Percentiles rank a stretch among this genome's conserved stretches.
Conservation (phyloP, 176 grass and related monocot genomes). For the Elymus sibiricus region DNA sequence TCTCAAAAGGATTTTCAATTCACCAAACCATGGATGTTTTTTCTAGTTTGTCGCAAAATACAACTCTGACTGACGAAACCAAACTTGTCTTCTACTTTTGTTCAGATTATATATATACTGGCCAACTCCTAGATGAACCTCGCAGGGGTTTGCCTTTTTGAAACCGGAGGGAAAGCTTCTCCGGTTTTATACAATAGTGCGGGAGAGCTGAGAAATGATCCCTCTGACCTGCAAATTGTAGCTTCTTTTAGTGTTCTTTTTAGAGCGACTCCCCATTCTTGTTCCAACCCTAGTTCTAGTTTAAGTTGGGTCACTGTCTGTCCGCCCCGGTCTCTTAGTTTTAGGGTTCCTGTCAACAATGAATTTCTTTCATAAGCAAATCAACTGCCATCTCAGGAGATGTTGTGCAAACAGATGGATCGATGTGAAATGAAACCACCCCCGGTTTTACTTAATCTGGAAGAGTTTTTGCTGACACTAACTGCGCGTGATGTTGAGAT, state of each 20-base stretch:
- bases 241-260: not conserved
- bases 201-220: not conserved
- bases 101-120: not conserved
- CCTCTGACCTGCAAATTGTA: not conserved
- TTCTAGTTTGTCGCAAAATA: not conserved
- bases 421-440: not conserved
- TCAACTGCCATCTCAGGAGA: not conserved
- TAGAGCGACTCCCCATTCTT: not conserved
- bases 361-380: not conserved
- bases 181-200: not conserved
- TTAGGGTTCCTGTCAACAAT: not conserved
- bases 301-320: not conserved
- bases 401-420: not conserved
- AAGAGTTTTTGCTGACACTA: not conserved
- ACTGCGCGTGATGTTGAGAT: not conserved
- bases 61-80: not conserved
- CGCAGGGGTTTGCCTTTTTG: not conserved
- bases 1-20: not conserved
- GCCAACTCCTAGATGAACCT: constrained; percentile 1
- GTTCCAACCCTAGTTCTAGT: not conserved
- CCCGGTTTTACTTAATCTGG: not conserved
- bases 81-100: not conserved
- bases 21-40: not conserved
- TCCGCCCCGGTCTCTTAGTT: not conserved
- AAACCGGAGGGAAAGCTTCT: not conserved